Evolutionary conservation across 495 filamentous ascomycete species (phyloP), one percentile per base, ranked within the genome.

Genomic region (Xylaria intraflava): DNA sequence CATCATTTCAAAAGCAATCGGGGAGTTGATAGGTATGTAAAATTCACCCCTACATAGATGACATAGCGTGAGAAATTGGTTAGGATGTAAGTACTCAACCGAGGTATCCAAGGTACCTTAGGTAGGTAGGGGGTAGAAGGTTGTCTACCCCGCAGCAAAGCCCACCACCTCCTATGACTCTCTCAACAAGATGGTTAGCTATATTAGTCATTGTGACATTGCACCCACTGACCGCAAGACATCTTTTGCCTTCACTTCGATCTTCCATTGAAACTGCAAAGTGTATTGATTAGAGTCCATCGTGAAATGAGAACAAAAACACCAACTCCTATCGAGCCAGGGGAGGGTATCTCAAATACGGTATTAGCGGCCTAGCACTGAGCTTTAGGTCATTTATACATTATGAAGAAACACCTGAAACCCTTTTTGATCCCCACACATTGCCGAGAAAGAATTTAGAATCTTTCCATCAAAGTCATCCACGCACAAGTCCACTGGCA

Each of bases 311-410:
- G 64, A 55, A 63, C 56, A 47, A 61, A 12, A 20, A 44, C 47
- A 44, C 60, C 56, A 61, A 64, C 56, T 60, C 61, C 61, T 52
- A 59, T 61, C 60, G 55, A 43, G 57, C 59, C 46, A 57, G 53
- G 49, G 61, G 52, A 61, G 61, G 64, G 64, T 64, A 66, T 66
- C 61, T 66, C 61, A 49, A 40, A 59, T 59, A 53, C 55, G 43
- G 58, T 62, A 66, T 66, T 66, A 66, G 54, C 42, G 51, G 61
- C 59, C 61, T 50, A 19, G 17, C 30, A 49, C 51, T 26, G 38
- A 61, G 64, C 64, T 29, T 39, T 49, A 53, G 54, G 48, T 61
- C 64, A 62, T 66, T 66, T 56, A 66, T 64, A 66, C 64, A 66
- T 64, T 56, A 53, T 66, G 59, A 66, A 59, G 56, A 46, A 62